A percentile compares a stretch with the other conserved stretches of the same genome.
Conservation (phyloP, 352 stramenopile genomes). For the Phytophthora constricta region DNA sequence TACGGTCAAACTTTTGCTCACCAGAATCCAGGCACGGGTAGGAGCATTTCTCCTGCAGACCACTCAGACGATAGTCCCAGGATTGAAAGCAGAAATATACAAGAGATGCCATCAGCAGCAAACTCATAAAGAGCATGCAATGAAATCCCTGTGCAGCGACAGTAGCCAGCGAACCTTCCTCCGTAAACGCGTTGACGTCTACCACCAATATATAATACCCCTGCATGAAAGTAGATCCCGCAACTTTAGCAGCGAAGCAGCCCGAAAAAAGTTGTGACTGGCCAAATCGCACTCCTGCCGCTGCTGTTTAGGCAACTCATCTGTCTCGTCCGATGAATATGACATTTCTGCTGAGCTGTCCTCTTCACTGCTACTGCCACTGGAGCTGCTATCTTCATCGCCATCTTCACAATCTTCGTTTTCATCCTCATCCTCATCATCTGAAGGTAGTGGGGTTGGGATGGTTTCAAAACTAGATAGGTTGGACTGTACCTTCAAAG, state of each 20-base stretch:
- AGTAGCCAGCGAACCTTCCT: slow-evolving; percentile 3
- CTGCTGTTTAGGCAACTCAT: slow-evolving; percentile 9
- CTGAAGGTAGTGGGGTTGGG: slow-evolving; percentile 17
- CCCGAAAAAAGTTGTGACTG: slow-evolving; percentile 40
- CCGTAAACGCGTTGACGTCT: slow-evolving; percentile 31
- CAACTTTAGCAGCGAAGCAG: slow-evolving; percentile 53
- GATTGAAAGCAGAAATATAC: slow-evolving; percentile 61
- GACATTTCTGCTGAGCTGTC: slow-evolving; percentile 33
- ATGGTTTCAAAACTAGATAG: slow-evolving; percentile 9
- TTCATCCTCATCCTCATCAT: slow-evolving; percentile 8
- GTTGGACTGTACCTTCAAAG: slow-evolving; percentile 47
- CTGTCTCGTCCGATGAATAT: slow-evolving; percentile 25
- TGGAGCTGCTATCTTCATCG: background rate
- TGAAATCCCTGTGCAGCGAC: slow-evolving; percentile 28
- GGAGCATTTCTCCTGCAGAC: background rate
- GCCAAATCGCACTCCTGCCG: slow-evolving; percentile 15
- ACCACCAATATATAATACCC: slow-evolving; percentile 65
- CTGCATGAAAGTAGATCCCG: slow-evolving; percentile 54
- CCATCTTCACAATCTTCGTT: background rate
- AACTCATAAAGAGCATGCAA: slow-evolving; percentile 48
- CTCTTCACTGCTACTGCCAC: slow-evolving; percentile 26
- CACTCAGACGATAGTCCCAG: slow-evolving; percentile 29
- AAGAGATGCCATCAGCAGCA: slow-evolving; percentile 45
- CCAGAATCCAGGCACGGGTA: background rate
- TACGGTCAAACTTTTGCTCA: slow-evolving; percentile 37